phyloP scores from a whole-genome alignment of 2,329 filamentous ascomycete species.

The Juglanconis oblonga region DNA sequence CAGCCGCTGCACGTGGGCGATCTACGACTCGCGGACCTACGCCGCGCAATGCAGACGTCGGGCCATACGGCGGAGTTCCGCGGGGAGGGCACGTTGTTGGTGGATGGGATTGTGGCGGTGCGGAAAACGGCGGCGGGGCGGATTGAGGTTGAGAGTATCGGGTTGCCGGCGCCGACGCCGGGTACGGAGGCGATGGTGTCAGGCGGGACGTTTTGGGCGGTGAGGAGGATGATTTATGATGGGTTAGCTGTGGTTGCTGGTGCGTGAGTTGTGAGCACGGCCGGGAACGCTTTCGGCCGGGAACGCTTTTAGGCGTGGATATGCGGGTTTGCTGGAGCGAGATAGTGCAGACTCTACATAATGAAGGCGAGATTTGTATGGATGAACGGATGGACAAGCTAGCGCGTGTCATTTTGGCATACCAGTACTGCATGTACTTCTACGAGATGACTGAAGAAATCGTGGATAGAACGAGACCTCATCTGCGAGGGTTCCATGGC shows the following conservation, averaged over 20 bases:
- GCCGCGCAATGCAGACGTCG: slow-evolving; percentile 75
- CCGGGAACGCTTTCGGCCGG: too few species aligned
- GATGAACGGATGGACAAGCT: too few species aligned
- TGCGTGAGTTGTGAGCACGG: slow-evolving; percentile 38
- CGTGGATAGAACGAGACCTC: too few species aligned
- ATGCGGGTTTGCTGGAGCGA: too few species aligned
- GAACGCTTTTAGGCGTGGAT: too few species aligned
- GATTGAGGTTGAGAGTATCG: slow-evolving; percentile 83
- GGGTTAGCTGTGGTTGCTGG: slow-evolving; percentile 87
- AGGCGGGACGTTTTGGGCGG: slow-evolving; percentile 75
- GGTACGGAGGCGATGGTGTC: slow-evolving; percentile 33
- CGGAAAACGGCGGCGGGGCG: slow-evolving; percentile 82
- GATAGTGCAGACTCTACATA: too few species aligned
- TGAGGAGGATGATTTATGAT: slow-evolving; percentile 89
- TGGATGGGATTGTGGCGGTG: slow-evolving; percentile 85
- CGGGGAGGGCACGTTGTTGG: slow-evolving; percentile 85
- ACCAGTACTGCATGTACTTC: too few species aligned
- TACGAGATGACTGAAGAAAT: too few species aligned
- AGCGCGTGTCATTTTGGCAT: too few species aligned
- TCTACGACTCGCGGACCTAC: slow-evolving; percentile 80
- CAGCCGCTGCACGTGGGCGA: slow-evolving; percentile 95
- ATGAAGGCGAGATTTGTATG: too few species aligned
- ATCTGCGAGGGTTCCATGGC: too few species aligned
- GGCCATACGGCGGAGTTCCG: slow-evolving; percentile 90
- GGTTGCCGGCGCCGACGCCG: slow-evolving; percentile 40